phyloP scores from a whole-genome alignment of 192 early-diverging fungal genomes.

The Backusella luteola region DNA sequence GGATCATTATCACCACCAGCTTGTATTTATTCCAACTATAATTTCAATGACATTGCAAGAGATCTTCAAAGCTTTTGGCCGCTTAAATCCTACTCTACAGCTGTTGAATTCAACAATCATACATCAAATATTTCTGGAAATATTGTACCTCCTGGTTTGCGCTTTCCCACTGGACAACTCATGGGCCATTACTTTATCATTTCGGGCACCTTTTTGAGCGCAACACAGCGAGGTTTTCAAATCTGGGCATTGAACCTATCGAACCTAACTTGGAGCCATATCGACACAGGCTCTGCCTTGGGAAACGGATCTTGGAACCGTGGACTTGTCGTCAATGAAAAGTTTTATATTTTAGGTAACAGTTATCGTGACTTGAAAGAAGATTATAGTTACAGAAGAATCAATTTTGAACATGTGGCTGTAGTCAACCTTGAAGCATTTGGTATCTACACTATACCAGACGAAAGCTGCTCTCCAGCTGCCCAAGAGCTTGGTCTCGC shows the following conservation, averaged over 20 bases:
- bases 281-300: conserved; percentile 67
- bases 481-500: conserved; percentile 57
- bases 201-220: conserved; percentile 71
- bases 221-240: conserved; percentile 62
- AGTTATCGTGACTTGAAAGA: conserved; percentile 64
- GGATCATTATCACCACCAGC: conserved; percentile 32
- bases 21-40: conserved; percentile 82
- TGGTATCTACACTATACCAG: conserved; percentile 58
- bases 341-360: conserved; percentile 73
- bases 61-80: conserved; percentile 70
- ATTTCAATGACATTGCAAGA: conserved; percentile 73
- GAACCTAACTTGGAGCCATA: conserved; percentile 60
- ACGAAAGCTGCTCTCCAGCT: conserved; percentile 41
- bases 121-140: conserved; percentile 62
- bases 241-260: conserved; percentile 68
- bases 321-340: conserved; percentile 61
- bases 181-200: conserved; percentile 68
- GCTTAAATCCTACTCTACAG: conserved; percentile 32
- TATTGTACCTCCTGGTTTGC: conserved; percentile 66
- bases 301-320: conserved; percentile 77
- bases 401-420: conserved; percentile 75
- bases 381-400: conserved; percentile 75
- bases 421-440: conserved; percentile 71
- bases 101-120: conserved; percentile 58
- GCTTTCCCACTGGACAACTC: conserved; percentile 74